phyloP scores from a whole-genome alignment of 148 eudicot genomes.

The Heliamphora exappendiculata region DNA sequence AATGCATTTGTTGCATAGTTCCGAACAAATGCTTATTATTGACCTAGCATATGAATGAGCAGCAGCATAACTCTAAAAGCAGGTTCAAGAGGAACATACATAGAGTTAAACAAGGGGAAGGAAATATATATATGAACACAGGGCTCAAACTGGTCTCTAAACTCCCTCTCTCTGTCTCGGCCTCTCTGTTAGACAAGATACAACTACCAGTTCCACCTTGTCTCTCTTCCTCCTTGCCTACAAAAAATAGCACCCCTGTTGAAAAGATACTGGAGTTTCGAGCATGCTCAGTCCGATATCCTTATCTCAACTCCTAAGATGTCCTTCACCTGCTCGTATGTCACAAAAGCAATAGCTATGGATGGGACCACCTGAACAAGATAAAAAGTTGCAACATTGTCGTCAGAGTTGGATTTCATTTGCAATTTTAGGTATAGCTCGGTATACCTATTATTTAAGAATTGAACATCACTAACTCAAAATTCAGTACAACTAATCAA shows the following conservation, averaged over 20 bases:
- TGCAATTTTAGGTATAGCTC: conserved; percentile 19
- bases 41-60: neutral
- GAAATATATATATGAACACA: conserved; percentile 12
- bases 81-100: neutral
- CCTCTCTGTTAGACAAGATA: conserved; percentile 15
- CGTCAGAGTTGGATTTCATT: neutral
- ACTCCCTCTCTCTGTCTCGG: neutral
- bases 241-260: neutral
- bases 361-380: conserved; percentile 76
- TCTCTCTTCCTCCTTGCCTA: conserved; percentile 19
- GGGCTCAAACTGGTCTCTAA: conserved; percentile 14
- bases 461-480: neutral
- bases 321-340: conserved; percentile 77
- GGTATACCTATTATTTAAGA: neutral
- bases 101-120: neutral
- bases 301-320: conserved; percentile 80
- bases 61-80: neutral
- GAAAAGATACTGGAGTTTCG: neutral
- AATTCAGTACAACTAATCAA: neutral
- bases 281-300: conserved; percentile 57
- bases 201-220: conserved; percentile 14
- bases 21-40: conserved; percentile 3
- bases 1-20: neutral
- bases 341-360: conserved; percentile 80
- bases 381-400: neutral